These are phyloP conservation scores for Microsporum canis DNA, from an alignment of 2,329 filamentous ascomycete genomes.

Conservation along the genomic window DNA sequence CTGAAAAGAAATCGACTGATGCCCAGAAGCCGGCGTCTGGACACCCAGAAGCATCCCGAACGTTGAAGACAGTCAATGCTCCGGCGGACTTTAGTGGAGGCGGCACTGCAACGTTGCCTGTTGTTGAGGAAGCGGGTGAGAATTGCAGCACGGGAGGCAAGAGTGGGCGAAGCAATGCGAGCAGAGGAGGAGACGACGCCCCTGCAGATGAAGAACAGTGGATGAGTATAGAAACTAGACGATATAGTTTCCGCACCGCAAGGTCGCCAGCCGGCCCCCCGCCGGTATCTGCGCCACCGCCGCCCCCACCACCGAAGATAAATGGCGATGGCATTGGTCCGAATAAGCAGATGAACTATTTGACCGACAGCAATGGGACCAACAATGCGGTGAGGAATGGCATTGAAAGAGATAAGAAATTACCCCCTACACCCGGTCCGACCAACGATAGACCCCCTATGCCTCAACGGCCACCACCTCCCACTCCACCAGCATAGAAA, in stretches of 20 bases:
- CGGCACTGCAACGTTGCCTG: slow-evolving; percentile 53
- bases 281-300: slow-evolving; percentile 11
- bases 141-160: slow-evolving; percentile 41
- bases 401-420: not conserved
- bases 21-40: slow-evolving; percentile 24
- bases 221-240: slow-evolving; percentile 6
- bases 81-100: slow-evolving; percentile 45
- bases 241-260: slow-evolving; percentile 11
- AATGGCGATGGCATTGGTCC: not conserved
- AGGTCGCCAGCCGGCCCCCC: slow-evolving; percentile 10
- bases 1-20: not conserved
- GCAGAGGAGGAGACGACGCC: slow-evolving; percentile 1
- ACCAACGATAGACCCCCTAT: not conserved
- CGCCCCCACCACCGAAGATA: slow-evolving; percentile 7
- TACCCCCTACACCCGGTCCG: slow-evolving; percentile 4
- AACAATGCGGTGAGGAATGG: not conserved
- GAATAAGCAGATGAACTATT: not conserved
- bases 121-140: slow-evolving; percentile 85
- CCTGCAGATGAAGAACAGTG: slow-evolving; percentile 2
- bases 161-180: slow-evolving; percentile 9
- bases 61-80: slow-evolving; percentile 47
- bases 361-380: not conserved
- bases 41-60: slow-evolving; percentile 50
- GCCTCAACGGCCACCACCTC: slow-evolving; percentile 1
- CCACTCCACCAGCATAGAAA: not conserved